These are phyloP conservation scores for Microcos paniculata DNA, from an alignment of 345 rosid genomes.

Conservation along the genomic window DNA sequence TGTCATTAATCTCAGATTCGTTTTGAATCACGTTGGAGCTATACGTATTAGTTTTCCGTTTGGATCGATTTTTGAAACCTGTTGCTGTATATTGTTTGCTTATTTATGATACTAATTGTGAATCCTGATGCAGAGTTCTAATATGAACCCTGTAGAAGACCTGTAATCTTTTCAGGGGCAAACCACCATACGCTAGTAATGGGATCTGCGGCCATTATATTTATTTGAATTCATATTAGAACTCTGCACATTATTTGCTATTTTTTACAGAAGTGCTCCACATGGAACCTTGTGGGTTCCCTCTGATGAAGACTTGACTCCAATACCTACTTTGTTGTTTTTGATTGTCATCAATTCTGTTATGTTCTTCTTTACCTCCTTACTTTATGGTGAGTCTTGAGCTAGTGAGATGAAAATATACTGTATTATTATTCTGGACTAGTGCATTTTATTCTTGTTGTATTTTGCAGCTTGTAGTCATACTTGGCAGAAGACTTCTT, in stretches of 20 bases:
- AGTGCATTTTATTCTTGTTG: constrained; percentile 5
- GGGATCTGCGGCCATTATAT: not conserved
- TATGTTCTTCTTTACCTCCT: not conserved
- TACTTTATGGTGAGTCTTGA: constrained; percentile 59
- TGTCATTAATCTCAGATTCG: not conserved
- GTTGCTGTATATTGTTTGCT: too few species aligned
- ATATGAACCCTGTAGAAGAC: too few species aligned
- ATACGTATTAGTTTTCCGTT: too few species aligned
- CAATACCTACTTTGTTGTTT: not conserved
- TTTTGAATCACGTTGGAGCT: constrained; percentile 6
- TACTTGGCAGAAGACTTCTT: constrained; percentile 76
- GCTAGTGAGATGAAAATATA: constrained; percentile 2
- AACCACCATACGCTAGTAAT: not conserved
- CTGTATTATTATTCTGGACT: not conserved
- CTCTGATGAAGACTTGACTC: too few species aligned
- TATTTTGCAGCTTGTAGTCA: constrained; percentile 68
- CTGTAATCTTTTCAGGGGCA: too few species aligned
- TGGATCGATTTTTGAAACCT: too few species aligned
- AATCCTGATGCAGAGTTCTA: too few species aligned
- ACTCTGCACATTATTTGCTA: too few species aligned
- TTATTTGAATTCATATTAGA: too few species aligned
- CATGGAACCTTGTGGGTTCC: too few species aligned
- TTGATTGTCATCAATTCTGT: not conserved
- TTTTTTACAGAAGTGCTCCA: not conserved
- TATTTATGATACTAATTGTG: too few species aligned